phyloP scores from a whole-genome alignment of 495 filamentous ascomycete genomes.

The Tirmania nivea region DNA sequence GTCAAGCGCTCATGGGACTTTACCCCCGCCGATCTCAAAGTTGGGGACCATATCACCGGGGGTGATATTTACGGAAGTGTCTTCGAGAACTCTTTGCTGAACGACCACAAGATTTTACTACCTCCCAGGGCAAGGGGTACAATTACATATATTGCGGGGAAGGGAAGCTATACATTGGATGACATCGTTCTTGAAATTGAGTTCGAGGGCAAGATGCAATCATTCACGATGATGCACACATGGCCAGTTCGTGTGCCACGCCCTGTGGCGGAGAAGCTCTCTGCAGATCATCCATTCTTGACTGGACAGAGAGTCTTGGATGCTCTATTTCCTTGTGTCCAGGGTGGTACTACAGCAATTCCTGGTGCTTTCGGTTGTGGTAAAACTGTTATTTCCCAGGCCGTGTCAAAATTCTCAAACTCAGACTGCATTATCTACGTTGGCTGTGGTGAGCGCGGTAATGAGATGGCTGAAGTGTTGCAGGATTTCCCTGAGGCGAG shows the following conservation, averaged over 20 bases:
- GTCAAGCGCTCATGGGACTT: conserved; percentile 89
- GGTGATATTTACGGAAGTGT: conserved; percentile 88
- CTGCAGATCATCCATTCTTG: conserved; percentile 71
- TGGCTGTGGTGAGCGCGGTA: conserved; percentile 92
- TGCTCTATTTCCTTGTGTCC: conserved; percentile 91
- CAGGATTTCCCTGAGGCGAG: conserved; percentile 89
- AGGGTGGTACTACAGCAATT: conserved; percentile 93
- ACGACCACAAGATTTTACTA: conserved; percentile 87
- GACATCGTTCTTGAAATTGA: conserved; percentile 91
- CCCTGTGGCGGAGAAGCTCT: conserved; percentile 71
- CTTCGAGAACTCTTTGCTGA: conserved; percentile 86
- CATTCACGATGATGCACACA: conserved; percentile 91
- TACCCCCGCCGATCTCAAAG: conserved; percentile 60
- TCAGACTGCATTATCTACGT: conserved; percentile 98
- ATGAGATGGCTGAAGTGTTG: conserved; percentile 99
- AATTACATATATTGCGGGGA: conserved; percentile 70
- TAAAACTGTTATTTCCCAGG: conserved; percentile 98
- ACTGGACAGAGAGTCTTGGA: conserved; percentile 94
- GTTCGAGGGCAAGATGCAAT: conserved; percentile 85
- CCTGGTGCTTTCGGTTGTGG: conserved; percentile 97
- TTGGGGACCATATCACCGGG: conserved; percentile 88
- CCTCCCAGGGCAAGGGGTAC: conserved; percentile 76
- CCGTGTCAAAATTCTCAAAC: conserved; percentile 98
- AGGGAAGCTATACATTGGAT: conserved; percentile 81
- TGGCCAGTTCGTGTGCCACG: conserved; percentile 98